Conservation (phyloP, 1,284 basidiomycete genomes). For the Chalciporus sp. region DNA sequence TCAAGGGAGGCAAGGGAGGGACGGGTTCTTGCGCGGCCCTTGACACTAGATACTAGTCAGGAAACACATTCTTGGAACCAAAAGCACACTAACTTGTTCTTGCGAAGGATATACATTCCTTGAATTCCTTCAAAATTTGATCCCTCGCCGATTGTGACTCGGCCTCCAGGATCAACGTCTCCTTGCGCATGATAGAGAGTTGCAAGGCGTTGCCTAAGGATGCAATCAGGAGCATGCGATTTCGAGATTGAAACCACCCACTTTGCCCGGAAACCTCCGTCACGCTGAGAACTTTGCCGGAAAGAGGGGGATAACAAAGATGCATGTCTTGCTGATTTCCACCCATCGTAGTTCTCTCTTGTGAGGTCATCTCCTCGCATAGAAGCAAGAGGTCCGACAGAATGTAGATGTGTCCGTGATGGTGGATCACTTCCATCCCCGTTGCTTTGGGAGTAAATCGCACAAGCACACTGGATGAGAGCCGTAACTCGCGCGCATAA, state of each 20-base stretch:
- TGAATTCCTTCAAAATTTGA: conserved; percentile 72
- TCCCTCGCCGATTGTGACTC: conserved; percentile 68
- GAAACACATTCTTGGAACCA: neutral
- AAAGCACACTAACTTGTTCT: conserved; percentile 55
- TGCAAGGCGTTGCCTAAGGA: conserved; percentile 69
- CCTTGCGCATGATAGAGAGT: conserved; percentile 88
- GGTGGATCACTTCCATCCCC: conserved; percentile 72
- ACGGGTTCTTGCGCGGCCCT: conserved; percentile 60
- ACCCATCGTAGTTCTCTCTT: conserved; percentile 55
- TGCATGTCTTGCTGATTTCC: conserved; percentile 82
- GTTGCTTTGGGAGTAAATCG: conserved; percentile 80
- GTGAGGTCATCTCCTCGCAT: conserved; percentile 78
- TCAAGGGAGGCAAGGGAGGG: conserved; percentile 54
- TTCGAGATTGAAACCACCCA: conserved; percentile 30
- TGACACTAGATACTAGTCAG: conserved; percentile 44
- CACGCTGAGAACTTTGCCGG: conserved; percentile 90
- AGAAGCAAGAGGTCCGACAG: conserved; percentile 92
- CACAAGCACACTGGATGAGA: conserved; percentile 76
- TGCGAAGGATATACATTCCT: conserved; percentile 85
- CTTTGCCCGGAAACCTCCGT: conserved; percentile 63
- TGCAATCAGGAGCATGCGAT: conserved; percentile 13
- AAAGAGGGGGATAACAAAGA: conserved; percentile 93
- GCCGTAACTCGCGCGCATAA: conserved; percentile 80
- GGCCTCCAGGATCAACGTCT: conserved; percentile 72
- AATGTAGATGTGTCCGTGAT: conserved; percentile 83